Percentiles rank a stretch among this genome's conserved stretches.
Evolutionary conservation across 352 stramenopile genomes (phyloP).

Genomic region (Pythium scleroteichum): DNA sequence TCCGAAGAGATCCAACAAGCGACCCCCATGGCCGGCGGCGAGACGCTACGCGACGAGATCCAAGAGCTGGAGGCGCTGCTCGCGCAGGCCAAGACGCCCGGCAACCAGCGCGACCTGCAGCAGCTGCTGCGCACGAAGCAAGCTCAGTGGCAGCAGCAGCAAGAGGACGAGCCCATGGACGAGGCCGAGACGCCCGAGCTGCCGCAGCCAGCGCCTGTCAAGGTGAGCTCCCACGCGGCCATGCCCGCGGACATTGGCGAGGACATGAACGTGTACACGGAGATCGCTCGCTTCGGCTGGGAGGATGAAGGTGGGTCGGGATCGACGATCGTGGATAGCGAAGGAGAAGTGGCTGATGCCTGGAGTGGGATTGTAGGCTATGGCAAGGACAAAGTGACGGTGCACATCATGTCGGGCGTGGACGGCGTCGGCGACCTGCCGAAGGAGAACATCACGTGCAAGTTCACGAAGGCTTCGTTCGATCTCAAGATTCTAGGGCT

Average conservation of each 20-base stretch:
- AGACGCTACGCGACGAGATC: conserved; percentile 51
- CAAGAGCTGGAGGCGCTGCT: conserved; percentile 70
- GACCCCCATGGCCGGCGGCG: conserved; percentile 31
- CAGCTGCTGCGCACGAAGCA: conserved; percentile 65
- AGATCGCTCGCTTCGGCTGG: conserved; percentile 86
- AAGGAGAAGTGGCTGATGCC: neutral
- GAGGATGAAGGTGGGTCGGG: conserved; percentile 64
- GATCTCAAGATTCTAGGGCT: conserved; percentile 85
- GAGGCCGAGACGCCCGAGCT: conserved; percentile 25
- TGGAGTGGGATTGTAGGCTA: conserved; percentile 41
- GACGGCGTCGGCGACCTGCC: conserved; percentile 76
- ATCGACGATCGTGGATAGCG: neutral
- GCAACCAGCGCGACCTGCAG: conserved; percentile 66
- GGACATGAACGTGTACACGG: conserved; percentile 69
- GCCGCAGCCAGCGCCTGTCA: conserved; percentile 28
- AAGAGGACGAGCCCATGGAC: conserved; percentile 30
- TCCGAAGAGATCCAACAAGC: neutral
- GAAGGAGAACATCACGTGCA: conserved; percentile 69
- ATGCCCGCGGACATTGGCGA: conserved; percentile 20
- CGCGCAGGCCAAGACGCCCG: conserved; percentile 44
- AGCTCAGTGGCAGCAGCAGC: conserved; percentile 35
- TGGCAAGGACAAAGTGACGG: conserved; percentile 79
- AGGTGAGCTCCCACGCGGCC: conserved; percentile 29
- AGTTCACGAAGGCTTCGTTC: conserved; percentile 81
- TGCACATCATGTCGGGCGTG: conserved; percentile 83